A percentile compares a stretch with the other conserved stretches of the same genome.
Conservation (phyloP, 805 yeast species). For the Candida dajiaensis region DNA sequence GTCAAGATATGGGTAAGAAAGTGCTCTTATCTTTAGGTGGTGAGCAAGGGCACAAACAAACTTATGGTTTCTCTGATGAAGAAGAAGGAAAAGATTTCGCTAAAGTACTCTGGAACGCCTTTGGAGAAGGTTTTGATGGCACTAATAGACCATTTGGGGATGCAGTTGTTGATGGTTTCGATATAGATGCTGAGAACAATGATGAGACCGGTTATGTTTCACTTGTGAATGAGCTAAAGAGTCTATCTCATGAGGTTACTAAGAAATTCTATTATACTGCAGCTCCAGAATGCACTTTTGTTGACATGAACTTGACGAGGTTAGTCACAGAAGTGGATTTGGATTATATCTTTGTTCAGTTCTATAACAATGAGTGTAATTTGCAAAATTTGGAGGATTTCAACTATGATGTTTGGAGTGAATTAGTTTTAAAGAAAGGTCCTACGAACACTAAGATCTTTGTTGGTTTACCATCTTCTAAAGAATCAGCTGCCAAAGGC, state of each 20-base stretch:
- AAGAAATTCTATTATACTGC: conserved; percentile 58
- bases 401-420: conserved; percentile 47
- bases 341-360: conserved; percentile 69
- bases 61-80: conserved; percentile 79
- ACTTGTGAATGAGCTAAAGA: conserved; percentile 44
- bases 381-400: conserved; percentile 32
- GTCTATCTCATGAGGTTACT: conserved; percentile 30
- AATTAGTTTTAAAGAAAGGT: conserved; percentile 7
- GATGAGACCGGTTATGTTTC: conserved; percentile 61
- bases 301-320: conserved; percentile 50
- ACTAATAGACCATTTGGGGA: conserved; percentile 54
- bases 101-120: conserved; percentile 49
- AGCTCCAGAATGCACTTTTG: conserved; percentile 76
- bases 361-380: conserved; percentile 64
- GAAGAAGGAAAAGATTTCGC: conserved; percentile 66
- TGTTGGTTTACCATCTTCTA: conserved; percentile 58
- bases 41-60: conserved; percentile 44
- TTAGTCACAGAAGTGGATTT: conserved; percentile 46
- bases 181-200: conserved; percentile 78
- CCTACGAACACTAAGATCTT: conserved; percentile 47
- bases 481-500: conserved; percentile 49
- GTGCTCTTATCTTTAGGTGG: conserved; percentile 75
- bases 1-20: conserved; percentile 76
- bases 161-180: conserved; percentile 84
- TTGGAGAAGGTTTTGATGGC: conserved; percentile 45